These are phyloP conservation scores for Melaleuca alternifolia DNA, from an alignment of 345 rosid species.

Conservation along the genomic window DNA sequence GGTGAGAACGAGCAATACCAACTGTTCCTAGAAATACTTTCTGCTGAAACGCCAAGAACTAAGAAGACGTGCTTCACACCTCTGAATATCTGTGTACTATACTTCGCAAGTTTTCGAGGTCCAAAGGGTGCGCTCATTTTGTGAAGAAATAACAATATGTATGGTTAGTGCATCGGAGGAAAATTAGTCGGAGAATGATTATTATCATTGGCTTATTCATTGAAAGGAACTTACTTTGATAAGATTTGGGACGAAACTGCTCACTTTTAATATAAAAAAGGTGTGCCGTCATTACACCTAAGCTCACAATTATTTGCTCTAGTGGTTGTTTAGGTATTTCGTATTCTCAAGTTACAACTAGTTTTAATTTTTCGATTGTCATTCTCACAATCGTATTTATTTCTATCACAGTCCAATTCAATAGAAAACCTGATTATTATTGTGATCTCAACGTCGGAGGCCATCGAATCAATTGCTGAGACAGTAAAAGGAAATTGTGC, in stretches of 20 bases:
- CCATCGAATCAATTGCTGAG: neutral
- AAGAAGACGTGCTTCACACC: neutral
- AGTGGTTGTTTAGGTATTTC: neutral
- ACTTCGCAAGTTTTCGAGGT: neutral
- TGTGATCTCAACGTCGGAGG: neutral
- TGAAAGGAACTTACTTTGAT: neutral
- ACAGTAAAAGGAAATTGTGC: neutral
- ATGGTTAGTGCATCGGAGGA: neutral
- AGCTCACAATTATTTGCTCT: neutral
- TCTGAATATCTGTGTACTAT: neutral
- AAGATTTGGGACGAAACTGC: neutral
- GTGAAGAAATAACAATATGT: neutral
- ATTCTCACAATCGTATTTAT: neutral
- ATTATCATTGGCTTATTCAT: neutral
- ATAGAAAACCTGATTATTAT: neutral
- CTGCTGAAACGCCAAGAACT: neutral
- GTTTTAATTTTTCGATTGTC: neutral
- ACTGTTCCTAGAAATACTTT: neutral
- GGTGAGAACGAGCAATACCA: neutral
- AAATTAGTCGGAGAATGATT: neutral
- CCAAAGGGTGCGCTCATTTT: neutral
- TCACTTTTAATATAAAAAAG: neutral
- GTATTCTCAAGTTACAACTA: neutral
- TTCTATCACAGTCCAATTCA: neutral
- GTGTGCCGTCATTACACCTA: neutral